Base-by-base conservation (phyloP, 2,329 filamentous ascomycete genomes). In the Fusarium marasasianum region DNA sequence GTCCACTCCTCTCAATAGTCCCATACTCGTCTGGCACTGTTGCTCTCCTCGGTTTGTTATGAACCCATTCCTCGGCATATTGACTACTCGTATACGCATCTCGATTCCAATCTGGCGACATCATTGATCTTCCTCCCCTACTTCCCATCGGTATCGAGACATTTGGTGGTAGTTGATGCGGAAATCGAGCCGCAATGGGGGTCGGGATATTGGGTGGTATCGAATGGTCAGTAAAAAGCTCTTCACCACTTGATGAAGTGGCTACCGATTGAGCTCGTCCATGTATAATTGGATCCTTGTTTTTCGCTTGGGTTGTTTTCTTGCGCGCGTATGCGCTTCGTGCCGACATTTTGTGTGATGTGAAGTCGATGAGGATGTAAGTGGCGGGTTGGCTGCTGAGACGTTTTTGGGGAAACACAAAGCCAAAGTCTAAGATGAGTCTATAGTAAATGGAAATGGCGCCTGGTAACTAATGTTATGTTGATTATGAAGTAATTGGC, bases 321-420 rank as follows among this genome's bases (percentile, higher is more conserved):
- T 89, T 89, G 76, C 88, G 87, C 78, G 89, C 88, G 74, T 88
- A 85, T 38, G 88, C 88, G 80, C 88, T 90, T 63, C 88, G 83
- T 68, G 87, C 88, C 12, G 88, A 90, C 88, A 90, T 90, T 70
- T 53, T 43, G 53, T 66, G 24, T 22, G 20, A 29, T 31, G 41
- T 54, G 57, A 24, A 20, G 40, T 29, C 2, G 35, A 40, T 57
- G 35, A n/a, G 41, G 33, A 26, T 56, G 51, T 62, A 61, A 56
- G 60, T 55, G 47, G 26, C n/a, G 26, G 9, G 26, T 53, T 35
- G 44, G 44, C 44, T 53, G 15, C 12, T n/a, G 20, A 51, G 29
- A 58, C 9, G n/a, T 29, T 41, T 31, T 33, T 12, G 17, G 6
- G n/a, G 10, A 18, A 58, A 29, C 26, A 41, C 11, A 17, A 37